These are phyloP conservation scores for Globisporangium spinosum DNA, from an alignment of 352 stramenopile genomes.

Conservation along the genomic window DNA sequence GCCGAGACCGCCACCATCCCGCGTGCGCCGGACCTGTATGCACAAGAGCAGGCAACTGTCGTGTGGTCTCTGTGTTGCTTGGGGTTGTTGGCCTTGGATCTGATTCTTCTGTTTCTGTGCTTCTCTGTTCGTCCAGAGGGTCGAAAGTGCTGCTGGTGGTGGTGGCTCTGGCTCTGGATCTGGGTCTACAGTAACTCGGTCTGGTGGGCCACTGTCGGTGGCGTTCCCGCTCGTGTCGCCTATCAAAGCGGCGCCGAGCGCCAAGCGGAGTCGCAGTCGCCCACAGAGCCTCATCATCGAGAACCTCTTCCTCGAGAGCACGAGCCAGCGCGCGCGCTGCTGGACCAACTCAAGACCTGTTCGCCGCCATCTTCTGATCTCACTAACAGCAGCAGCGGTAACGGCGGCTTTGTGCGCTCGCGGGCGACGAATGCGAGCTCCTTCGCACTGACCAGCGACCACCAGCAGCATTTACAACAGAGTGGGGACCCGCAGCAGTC, in stretches of 20 bases:
- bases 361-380: constrained; percentile 11
- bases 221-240: constrained; percentile 32
- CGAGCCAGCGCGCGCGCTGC: constrained; percentile 38
- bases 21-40: constrained; percentile 35
- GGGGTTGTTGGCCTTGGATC: not conserved
- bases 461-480: not conserved
- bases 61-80: not conserved
- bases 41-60: constrained; percentile 31
- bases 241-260: constrained; percentile 26
- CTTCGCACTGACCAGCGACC: constrained; percentile 2
- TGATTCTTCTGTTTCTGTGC: not conserved
- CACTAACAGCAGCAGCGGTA: not conserved
- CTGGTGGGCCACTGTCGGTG: constrained; percentile 20
- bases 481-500: not conserved
- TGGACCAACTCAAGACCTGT: constrained; percentile 55
- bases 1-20: constrained; percentile 23
- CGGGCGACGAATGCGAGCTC: not conserved
- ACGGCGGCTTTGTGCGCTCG: not conserved
- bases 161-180: not conserved
- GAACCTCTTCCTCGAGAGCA: constrained; percentile 44
- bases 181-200: constrained; percentile 1
- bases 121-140: not conserved
- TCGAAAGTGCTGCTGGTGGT: not conserved
- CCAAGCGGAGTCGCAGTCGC: not conserved
- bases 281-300: constrained; percentile 31